Conservation (phyloP, 305 asterid genomes). For the Salvia sclarea region DNA sequence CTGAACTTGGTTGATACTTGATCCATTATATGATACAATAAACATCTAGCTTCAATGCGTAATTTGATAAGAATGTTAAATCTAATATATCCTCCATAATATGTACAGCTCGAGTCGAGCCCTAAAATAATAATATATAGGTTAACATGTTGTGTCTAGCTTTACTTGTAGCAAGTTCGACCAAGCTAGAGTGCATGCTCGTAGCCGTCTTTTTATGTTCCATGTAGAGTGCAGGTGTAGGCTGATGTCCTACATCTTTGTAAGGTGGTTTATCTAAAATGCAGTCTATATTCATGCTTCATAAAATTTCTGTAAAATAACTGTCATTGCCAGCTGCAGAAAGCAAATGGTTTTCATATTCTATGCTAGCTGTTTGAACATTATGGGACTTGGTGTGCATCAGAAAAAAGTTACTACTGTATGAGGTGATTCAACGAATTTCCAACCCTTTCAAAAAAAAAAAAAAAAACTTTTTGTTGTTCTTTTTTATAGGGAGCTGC, state of each 20-base stretch:
- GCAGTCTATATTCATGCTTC: neutral
- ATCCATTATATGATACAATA: conserved; percentile 7
- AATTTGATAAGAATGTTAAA: neutral
- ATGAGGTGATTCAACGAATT: conserved; percentile 20
- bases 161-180: neutral
- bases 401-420: conserved; percentile 8
- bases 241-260: neutral
- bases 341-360: conserved; percentile 8
- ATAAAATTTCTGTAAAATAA: neutral
- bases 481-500: conserved; percentile 71
- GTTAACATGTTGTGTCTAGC: conserved; percentile 14
- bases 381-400: neutral
- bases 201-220: neutral
- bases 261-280: neutral
- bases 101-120: too few relatives aligned
- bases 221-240: too few relatives aligned
- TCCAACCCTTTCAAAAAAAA: conserved; percentile 24
- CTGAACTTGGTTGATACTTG: neutral
- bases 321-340: neutral
- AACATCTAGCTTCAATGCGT: conserved; percentile 12
- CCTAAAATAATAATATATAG: conserved; percentile 8
- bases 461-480: too few relatives aligned
- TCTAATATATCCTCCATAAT: too few relatives aligned
- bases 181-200: neutral
- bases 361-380: neutral